phyloP scores from a whole-genome alignment of 495 filamentous ascomycete genomes.

The Penicillium goetzii region DNA sequence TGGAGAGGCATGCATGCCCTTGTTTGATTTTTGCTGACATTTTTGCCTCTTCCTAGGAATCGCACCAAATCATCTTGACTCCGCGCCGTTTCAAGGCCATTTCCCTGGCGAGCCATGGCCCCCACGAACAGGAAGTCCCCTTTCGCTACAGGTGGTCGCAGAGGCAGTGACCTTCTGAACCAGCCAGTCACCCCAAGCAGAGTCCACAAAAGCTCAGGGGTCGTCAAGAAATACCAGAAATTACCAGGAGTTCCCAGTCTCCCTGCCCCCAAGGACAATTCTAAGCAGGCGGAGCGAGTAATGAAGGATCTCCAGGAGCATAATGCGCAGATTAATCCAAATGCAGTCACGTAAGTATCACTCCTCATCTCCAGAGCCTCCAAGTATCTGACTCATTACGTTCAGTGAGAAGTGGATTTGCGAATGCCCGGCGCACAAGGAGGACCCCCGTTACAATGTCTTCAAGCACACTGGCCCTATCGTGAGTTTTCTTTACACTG shows the following conservation, averaged over 20 bases:
- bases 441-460: background rate
- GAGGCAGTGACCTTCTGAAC: background rate
- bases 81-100: background rate
- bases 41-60: background rate
- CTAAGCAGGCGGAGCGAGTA: background rate
- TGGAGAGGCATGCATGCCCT: background rate
- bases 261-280: background rate
- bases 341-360: background rate
- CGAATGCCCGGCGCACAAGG: background rate
- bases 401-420: background rate
- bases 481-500: background rate
- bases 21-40: background rate
- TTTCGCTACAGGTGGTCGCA: background rate
- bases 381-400: background rate
- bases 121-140: background rate
- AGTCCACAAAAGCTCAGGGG: background rate
- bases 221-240: background rate
- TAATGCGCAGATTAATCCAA: background rate
- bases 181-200: background rate
- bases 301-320: background rate
- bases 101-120: background rate
- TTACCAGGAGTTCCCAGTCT: background rate
- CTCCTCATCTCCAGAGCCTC: background rate
- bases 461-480: background rate
- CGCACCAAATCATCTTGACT: background rate